These are phyloP conservation scores for Microcyclosporella mali DNA, from an alignment of 2,329 filamentous ascomycete species.

Conservation along the genomic window DNA sequence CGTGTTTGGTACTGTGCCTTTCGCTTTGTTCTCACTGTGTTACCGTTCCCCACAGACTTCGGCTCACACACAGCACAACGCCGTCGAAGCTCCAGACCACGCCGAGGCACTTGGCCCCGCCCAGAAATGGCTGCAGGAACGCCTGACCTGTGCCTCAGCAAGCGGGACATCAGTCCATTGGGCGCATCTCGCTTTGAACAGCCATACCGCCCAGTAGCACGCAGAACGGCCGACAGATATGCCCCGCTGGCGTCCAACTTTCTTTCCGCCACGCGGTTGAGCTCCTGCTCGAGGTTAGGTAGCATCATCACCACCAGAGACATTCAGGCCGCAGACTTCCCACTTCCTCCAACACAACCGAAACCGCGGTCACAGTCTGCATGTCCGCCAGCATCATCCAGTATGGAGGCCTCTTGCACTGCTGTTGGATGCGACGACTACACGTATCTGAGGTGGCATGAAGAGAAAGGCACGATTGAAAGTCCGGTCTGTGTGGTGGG, in stretches of 20 bases:
- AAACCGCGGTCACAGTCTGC: no score
- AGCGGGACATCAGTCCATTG: conserved; percentile 16
- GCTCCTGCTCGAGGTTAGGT: conserved; percentile 13
- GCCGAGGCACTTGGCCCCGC: background rate
- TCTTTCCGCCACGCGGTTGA: background rate
- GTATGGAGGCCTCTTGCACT: conserved; percentile 16
- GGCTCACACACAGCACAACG: no score
- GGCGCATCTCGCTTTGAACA: conserved; percentile 28
- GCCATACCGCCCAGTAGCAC: conserved; percentile 19
- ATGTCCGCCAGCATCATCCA: no score
- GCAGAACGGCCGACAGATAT: background rate
- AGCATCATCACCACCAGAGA: conserved; percentile 9
- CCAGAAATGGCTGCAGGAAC: background rate
- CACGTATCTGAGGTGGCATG: background rate
- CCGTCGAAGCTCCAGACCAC: background rate
- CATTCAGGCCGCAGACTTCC: background rate
- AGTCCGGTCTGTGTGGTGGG: conserved; percentile 2
- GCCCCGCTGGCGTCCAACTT: no score
- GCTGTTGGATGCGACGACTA: conserved; percentile 10
- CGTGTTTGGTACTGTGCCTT: no score
- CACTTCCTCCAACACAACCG: background rate
- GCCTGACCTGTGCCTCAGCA: background rate
- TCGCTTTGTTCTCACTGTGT: no score
- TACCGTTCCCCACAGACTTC: no score
- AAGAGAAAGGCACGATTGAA: conserved; percentile 1